Conservation (phyloP, 2,329 filamentous ascomycete species). For the Trichoderma koningii region DNA sequence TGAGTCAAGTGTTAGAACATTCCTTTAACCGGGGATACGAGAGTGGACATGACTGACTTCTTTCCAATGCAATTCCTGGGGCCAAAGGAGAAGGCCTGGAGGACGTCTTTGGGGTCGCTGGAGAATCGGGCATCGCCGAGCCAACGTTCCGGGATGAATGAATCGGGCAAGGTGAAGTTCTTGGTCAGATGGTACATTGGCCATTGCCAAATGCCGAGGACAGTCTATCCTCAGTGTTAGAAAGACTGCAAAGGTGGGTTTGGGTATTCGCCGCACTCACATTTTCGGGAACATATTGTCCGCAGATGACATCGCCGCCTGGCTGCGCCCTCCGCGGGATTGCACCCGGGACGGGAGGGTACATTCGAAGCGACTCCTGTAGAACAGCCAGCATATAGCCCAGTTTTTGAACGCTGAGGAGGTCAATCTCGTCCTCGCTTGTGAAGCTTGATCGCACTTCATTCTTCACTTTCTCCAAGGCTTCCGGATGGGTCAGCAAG, state of each 20-base stretch:
- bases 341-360: constrained; percentile 46
- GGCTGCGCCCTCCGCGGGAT: constrained; percentile 39
- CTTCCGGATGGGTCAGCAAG: constrained; percentile 37
- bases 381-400: constrained; percentile 53
- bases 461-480: constrained; percentile 37
- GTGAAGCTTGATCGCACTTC: constrained; percentile 37
- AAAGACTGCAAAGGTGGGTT: not conserved
- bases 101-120: constrained; percentile 32
- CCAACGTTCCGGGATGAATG: constrained; percentile 46
- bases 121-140: constrained; percentile 32
- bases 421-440: constrained; percentile 28
- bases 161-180: constrained; percentile 39
- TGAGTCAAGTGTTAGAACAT: constrained; percentile 7
- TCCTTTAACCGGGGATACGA: rapidly evolving
- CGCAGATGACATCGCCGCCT: constrained; percentile 37
- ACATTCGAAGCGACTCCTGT: constrained; percentile 52
- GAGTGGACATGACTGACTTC: constrained; percentile 33
- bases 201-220: constrained; percentile 42
- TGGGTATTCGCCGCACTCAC: constrained; percentile 30
- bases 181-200: constrained; percentile 38
- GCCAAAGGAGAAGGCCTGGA: constrained; percentile 38
- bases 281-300: constrained; percentile 38
- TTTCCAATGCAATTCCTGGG: constrained; percentile 39
- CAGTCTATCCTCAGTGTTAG: constrained; percentile 22
- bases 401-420: constrained; percentile 25